Evolutionary conservation across 305 asterid genomes (phyloP), one percentile per base, ranked within the genome.

Genomic region (Ilex paraguariensis): DNA sequence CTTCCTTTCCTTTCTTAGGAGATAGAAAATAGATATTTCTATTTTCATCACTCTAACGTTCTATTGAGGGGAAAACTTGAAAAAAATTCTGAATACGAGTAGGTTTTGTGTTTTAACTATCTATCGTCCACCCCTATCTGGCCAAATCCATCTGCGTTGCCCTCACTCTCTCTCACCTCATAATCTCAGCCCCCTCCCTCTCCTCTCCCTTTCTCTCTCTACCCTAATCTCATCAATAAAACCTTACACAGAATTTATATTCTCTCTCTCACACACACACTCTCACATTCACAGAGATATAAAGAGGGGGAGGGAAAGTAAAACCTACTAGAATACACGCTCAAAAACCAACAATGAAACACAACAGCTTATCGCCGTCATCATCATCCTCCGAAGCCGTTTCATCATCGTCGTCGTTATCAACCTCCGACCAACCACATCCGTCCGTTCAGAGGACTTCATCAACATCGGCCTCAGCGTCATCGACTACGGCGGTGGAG

Each of bases 401-500:
- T 42, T 50, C 75, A 12, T 59, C 68, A 7, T 52, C 71, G 28
- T 64, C 74, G 9, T 70, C 79, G 2, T 71, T 21, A 21, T 21
- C 28, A 21, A 21, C 72, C 59, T 50, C 73, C 36, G 98, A 86
- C 73, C 76, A 59, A 55, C 53, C 70, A 57, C 68, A 60, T 14
- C 15, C 60, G 7, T 59, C 57, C 70, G 59, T 69, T 79, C 73
- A 59, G 48, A 69, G 75, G 4, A 62, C 70, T 7, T 62, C 85
- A 49, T 64, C 84, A 5, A 49, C 80, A 60, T 62, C 84, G 70
- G 61, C 60, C 28, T 21, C 75, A 13, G 30, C 60, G 11, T 15
- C 63, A 75, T 92, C 87, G 12, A 71, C 89, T 57, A 69, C 73
- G 62, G 88, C 90, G 54, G 84, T 76, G 16, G 97, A 87, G 85